phyloP scores from a whole-genome alignment of 2,329 filamentous ascomycete genomes.

The Verruconis gallopava region DNA sequence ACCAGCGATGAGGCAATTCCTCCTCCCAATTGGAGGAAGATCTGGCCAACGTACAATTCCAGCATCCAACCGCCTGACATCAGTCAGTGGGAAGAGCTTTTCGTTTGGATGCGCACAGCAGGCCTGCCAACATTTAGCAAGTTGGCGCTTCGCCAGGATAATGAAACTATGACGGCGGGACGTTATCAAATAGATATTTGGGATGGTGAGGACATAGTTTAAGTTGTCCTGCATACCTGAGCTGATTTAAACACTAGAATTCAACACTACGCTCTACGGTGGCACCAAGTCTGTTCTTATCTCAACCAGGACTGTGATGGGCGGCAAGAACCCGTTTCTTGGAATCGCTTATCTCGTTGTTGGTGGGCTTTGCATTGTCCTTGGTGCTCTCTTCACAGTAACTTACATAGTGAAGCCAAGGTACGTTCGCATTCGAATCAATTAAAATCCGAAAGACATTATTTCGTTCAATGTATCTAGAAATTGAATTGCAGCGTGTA shows the following conservation, averaged over 20 bases:
- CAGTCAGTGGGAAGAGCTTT: conserved; percentile 67
- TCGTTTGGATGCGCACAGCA: conserved; percentile 98
- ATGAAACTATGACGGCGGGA: conserved; percentile 51
- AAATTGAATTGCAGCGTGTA: conserved; percentile 11
- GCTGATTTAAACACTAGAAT: conserved; percentile 44
- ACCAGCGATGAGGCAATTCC: conserved; percentile 53
- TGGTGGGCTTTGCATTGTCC: conserved; percentile 78
- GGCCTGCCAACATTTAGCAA: conserved; percentile 93
- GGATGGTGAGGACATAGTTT: conserved; percentile 49
- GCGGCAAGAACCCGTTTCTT: conserved; percentile 87
- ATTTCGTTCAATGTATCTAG: conserved; percentile 1
- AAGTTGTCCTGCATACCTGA: not conserved
- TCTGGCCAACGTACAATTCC: conserved; percentile 58
- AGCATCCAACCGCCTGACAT: conserved; percentile 57
- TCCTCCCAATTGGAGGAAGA: conserved; percentile 70
- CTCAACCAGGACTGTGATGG: conserved; percentile 82
- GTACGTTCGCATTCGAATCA: conserved; percentile 33
- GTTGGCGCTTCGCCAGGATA: conserved; percentile 72
- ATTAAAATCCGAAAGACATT: conserved; percentile 13
- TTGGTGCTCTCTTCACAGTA: conserved; percentile 77
- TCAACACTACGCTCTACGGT: conserved; percentile 63
- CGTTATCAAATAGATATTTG: conserved; percentile 65
- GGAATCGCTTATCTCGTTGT: conserved; percentile 94
- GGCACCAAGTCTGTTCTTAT: conserved; percentile 85
- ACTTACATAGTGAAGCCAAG: conserved; percentile 85